Percentiles rank a stretch among this genome's conserved stretches.
phyloP scores from a whole-genome alignment of 495 filamentous ascomycete genomes.

The Xylaria flabelliformis region DNA sequence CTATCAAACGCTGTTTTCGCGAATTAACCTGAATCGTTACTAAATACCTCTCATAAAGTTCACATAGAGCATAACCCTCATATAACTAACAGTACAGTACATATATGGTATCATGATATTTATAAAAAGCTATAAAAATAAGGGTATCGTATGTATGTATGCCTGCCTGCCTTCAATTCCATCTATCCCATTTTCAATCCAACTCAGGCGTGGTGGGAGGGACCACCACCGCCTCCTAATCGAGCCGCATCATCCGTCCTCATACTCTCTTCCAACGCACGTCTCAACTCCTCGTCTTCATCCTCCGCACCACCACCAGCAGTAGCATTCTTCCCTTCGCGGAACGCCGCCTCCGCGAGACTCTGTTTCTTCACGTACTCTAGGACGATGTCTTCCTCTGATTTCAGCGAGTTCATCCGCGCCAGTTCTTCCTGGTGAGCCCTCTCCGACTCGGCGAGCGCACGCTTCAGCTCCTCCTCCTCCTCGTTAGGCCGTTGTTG shows the following conservation, averaged over 20 bases:
- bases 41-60: not conserved
- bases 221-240: slow-evolving; percentile 33
- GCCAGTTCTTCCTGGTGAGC: slow-evolving; percentile 47
- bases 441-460: slow-evolving; percentile 55
- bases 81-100: not conserved
- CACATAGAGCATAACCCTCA: not conserved
- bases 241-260: slow-evolving; percentile 27
- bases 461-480: slow-evolving; percentile 51
- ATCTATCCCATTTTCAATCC: not conserved
- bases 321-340: slow-evolving; percentile 28
- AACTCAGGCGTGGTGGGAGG: slow-evolving; percentile 27
- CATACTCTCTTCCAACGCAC: slow-evolving; percentile 57
- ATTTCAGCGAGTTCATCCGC: slow-evolving; percentile 51
- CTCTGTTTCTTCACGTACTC: slow-evolving; percentile 83
- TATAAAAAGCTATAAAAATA: slow-evolving; percentile 22
- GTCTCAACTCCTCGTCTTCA: slow-evolving; percentile 53
- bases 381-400: slow-evolving; percentile 75
- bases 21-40: too few species aligned
- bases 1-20: too few species aligned
- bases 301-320: slow-evolving; percentile 38
- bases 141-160: slow-evolving; percentile 22
- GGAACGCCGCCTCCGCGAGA: slow-evolving; percentile 66
- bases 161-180: not conserved
- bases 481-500: slow-evolving; percentile 29
- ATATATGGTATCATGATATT: slow-evolving; percentile 21